Base-by-base conservation (phyloP, 164 flowering plant genomes). In the Tetrastigma voinierianum region DNA sequence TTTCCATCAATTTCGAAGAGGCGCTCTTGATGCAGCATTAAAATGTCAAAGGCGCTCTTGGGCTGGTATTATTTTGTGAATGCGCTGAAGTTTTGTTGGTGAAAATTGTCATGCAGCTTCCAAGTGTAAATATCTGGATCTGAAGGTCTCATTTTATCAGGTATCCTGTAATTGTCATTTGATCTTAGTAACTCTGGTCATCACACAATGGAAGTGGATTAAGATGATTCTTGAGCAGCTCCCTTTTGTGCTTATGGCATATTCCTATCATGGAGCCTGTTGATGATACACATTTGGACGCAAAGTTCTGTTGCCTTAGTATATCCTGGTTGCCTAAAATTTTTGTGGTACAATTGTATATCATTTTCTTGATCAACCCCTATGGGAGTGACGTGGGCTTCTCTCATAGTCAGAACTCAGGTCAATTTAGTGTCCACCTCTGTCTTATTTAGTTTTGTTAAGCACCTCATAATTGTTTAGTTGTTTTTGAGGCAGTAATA, bases 111-210 rank as follows among this genome's bases (percentile, higher is more conserved):
- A 21, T 17, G 23, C 58, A 18, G 58, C 32, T 55, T 55, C 40
- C 40, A 10, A 17, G 51, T 68, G 71, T 68, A 52, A 20, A 68
- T 60, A 52, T 32, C 53, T 15, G 58, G 62, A 19, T 52, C 54
- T 4, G 65, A 20, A 23, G 8, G 12, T 18, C 15, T 4, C 11
- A 32, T 15, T 59, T 43, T 21, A 6, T 51, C 11, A 1, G 11
- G 24, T 6, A 32, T 45, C 71, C 11, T 49, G 64, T 67, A 60
- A 19, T 46, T 40, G 19, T 44, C 54, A 57, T 52, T 52, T 68
- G 44, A 15, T 52, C n/a, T 40, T 53, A 45, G 53, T 20, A 56
- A 62, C 1, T n/a, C n/a, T 18, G 21, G 14, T 60, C 7, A 13
- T 9, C 49, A 3, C 23, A 51, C 24, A 46, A 25, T 48, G 2